Conservation (phyloP, 2,329 filamentous ascomycete species). For the Ascomycota sp. region DNA sequence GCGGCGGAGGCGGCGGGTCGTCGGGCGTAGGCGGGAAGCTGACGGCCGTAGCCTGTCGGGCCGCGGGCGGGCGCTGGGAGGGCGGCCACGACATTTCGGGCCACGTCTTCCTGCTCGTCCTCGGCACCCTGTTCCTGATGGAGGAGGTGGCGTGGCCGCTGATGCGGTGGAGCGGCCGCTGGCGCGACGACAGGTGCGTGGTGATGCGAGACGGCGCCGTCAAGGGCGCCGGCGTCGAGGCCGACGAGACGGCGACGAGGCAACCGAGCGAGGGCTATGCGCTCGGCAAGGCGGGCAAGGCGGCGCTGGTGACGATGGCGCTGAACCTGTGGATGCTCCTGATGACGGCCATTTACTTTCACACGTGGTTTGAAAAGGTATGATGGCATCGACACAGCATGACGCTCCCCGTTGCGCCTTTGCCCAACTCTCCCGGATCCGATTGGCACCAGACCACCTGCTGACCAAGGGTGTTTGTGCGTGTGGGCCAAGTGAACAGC, state of each 20-base stretch:
- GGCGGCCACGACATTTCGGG: constrained; percentile 96
- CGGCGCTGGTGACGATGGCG: constrained; percentile 41
- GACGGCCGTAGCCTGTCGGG: constrained; percentile 64
- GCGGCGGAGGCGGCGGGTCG: too few species aligned
- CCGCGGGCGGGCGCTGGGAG: constrained; percentile 62
- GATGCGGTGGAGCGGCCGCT: constrained; percentile 17
- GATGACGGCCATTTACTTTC: constrained; percentile 97
- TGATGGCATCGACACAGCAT: too few species aligned
- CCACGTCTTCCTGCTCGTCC: constrained; percentile 79
- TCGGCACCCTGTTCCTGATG: constrained; percentile 63
- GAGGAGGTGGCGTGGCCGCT: constrained; percentile 55
- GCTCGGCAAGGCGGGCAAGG: constrained; percentile 28
- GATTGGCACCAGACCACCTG: too few species aligned
- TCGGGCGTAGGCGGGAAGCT: constrained; percentile 31
- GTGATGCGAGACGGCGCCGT: constrained; percentile 45
- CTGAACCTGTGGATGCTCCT: constrained; percentile 88
- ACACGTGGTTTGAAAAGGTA: constrained; percentile 96
- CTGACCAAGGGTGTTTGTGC: neutral
- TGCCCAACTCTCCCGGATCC: too few species aligned
- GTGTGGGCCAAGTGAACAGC: constrained; percentile 14
- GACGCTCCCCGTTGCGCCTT: too few species aligned
- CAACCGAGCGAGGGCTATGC: constrained; percentile 7
- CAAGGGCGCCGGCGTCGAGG: constrained; percentile 34
- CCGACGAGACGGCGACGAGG: constrained; percentile 7
- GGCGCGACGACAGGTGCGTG: constrained; percentile 42